Conservation (phyloP, 1,139 yeast genomes). For the Candida sp. region DNA sequence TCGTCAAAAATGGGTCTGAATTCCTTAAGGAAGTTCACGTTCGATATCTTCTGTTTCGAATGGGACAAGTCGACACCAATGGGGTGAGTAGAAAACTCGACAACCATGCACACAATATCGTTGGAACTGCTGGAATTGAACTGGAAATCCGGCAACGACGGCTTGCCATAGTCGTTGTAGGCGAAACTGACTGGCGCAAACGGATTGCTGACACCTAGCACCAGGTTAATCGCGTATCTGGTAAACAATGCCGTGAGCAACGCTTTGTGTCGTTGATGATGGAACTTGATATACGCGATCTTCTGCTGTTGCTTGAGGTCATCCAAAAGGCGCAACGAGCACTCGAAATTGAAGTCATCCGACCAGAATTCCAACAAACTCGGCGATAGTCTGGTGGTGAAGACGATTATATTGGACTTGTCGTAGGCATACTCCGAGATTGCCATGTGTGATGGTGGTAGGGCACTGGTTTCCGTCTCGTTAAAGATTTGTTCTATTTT, state of each 20-base stretch:
- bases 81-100: conserved; percentile 33
- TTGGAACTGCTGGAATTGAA: conserved; percentile 65
- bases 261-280: conserved; percentile 19
- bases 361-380: conserved; percentile 19
- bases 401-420: neutral
- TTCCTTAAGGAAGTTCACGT: conserved; percentile 37
- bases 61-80: conserved; percentile 72
- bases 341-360: conserved; percentile 42
- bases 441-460: neutral
- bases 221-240: conserved; percentile 26
- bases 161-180: conserved; percentile 43
- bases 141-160: conserved; percentile 26
- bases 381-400: conserved; percentile 1
- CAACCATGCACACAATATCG: conserved; percentile 47
- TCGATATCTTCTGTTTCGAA: conserved; percentile 43
- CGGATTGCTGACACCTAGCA: conserved; percentile 12
- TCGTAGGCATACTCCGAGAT: neutral
- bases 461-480: no score
- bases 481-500: no score
- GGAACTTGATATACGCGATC: conserved; percentile 32
- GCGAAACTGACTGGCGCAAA: conserved; percentile 24
- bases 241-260: conserved; percentile 28
- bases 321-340: conserved; percentile 36
- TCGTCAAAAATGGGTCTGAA: conserved; percentile 55
- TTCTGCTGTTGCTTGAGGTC: conserved; percentile 31